Conservation (phyloP, 129 eudicot genomes). For the Tagetes erecta region DNA sequence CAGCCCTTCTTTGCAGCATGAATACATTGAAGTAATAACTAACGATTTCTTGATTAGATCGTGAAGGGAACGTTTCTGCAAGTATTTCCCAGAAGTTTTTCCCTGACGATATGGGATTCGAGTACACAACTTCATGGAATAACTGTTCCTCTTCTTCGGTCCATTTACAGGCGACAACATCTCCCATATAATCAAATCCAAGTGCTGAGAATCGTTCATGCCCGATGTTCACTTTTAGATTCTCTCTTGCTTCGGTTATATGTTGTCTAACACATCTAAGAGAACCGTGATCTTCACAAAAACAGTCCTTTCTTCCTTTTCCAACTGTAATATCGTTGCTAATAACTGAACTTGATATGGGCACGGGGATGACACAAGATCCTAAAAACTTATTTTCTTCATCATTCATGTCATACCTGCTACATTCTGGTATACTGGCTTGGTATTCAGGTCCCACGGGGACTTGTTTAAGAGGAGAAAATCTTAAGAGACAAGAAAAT, state of each 20-base stretch:
- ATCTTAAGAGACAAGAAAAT: constrained; percentile 46
- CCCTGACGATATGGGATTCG: constrained; percentile 46
- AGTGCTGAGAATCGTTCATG: constrained; percentile 29
- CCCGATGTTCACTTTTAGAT: constrained; percentile 44
- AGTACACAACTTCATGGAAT: constrained; percentile 49
- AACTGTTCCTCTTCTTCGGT: constrained; percentile 49
- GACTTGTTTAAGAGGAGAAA: constrained; percentile 51
- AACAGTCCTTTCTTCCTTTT: constrained; percentile 41
- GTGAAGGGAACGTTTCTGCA: constrained; percentile 44
- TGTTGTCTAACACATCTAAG: constrained; percentile 53
- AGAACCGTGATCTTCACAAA: constrained; percentile 47
- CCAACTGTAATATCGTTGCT: constrained; percentile 23
- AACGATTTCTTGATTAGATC: constrained; percentile 49
- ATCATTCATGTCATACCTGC: neutral
- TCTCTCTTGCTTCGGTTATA: constrained; percentile 46
- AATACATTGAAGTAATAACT: constrained; percentile 68
- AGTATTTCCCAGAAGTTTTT: constrained; percentile 58
- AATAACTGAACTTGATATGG: constrained; percentile 18
- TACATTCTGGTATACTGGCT: constrained; percentile 61
- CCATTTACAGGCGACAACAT: constrained; percentile 52
- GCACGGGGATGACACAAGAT: constrained; percentile 46
- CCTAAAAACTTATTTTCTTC: constrained; percentile 35
- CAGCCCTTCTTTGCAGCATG: constrained; percentile 56
- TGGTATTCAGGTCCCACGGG: constrained; percentile 59
- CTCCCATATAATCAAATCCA: constrained; percentile 61